Evolutionary conservation across 2,329 filamentous ascomycete genomes (phyloP).

Genomic region (Cercospora janseana): DNA sequence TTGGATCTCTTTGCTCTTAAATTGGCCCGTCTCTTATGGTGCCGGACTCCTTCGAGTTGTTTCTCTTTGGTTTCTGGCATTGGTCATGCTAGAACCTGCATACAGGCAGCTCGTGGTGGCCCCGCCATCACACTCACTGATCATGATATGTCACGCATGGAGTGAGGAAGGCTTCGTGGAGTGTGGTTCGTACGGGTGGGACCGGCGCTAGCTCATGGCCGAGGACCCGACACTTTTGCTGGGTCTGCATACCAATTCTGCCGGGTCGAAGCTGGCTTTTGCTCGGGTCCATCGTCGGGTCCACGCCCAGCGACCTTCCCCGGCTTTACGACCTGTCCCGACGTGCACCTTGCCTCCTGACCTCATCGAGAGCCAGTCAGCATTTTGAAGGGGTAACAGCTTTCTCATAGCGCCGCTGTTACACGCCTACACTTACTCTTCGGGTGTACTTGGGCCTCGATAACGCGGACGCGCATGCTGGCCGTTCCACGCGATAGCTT

Average conservation of each 20-base stretch:
- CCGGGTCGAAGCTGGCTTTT: background rate
- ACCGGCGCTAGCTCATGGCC: background rate
- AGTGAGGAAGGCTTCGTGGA: too few relatives aligned
- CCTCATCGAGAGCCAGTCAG: slow-evolving; percentile 9
- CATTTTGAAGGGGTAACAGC: slow-evolving; percentile 23
- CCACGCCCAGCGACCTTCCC: background rate
- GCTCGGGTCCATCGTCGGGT: background rate
- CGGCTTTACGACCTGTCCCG: slow-evolving; percentile 8
- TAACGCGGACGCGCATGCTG: slow-evolving; percentile 8
- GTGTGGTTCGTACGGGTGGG: too few relatives aligned
- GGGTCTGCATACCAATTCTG: background rate
- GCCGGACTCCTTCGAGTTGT: too few relatives aligned
- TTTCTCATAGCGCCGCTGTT: slow-evolving; percentile 13
- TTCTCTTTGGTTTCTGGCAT: too few relatives aligned
- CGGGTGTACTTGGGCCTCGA: slow-evolving; percentile 16
- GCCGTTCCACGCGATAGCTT: slow-evolving; percentile 7
- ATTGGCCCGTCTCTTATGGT: too few relatives aligned
- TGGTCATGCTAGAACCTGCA: too few relatives aligned
- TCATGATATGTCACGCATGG: too few relatives aligned
- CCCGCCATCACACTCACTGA: too few relatives aligned
- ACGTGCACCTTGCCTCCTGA: slow-evolving; percentile 5
- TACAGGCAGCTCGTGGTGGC: too few relatives aligned
- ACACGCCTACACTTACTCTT: slow-evolving; percentile 21
- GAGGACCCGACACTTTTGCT: background rate
- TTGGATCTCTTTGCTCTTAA: too few relatives aligned